Conservation (phyloP, 345 rosid genomes). For the Ceriops tagal region DNA sequence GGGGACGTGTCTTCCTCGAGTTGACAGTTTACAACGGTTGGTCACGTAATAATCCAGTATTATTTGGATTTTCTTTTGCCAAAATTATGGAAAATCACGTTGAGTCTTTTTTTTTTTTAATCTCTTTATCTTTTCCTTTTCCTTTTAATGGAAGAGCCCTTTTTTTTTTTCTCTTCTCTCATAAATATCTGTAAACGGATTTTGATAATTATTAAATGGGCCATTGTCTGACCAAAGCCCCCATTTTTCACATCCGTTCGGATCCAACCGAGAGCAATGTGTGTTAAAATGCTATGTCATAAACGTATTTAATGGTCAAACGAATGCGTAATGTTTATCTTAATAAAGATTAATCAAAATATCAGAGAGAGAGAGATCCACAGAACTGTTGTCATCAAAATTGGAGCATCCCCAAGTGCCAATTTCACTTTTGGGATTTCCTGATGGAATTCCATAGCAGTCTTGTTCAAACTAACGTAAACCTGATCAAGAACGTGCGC, state of each 20-base stretch:
- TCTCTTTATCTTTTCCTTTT: no score
- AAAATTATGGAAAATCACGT: no score
- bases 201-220: neutral
- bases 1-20: neutral
- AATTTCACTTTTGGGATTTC: neutral
- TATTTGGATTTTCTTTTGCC: no score
- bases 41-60: neutral
- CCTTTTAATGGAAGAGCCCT: no score
- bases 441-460: slow-evolving; percentile 10
- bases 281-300: neutral
- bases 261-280: neutral
- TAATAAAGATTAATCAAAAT: neutral
- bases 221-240: no score
- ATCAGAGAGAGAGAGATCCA: neutral
- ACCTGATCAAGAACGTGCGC: neutral
- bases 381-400: neutral
- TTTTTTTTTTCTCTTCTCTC: no score
- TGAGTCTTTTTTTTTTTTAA: no score
- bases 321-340: no score
- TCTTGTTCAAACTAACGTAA: neutral
- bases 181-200: no score
- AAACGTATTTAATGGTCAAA: no score
- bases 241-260: no score
- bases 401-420: neutral
- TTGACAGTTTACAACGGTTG: neutral